A percentile compares a stretch with the other conserved stretches of the same genome.
phyloP scores from a whole-genome alignment of 306 rosid species.

The Quercus berberidifolia region DNA sequence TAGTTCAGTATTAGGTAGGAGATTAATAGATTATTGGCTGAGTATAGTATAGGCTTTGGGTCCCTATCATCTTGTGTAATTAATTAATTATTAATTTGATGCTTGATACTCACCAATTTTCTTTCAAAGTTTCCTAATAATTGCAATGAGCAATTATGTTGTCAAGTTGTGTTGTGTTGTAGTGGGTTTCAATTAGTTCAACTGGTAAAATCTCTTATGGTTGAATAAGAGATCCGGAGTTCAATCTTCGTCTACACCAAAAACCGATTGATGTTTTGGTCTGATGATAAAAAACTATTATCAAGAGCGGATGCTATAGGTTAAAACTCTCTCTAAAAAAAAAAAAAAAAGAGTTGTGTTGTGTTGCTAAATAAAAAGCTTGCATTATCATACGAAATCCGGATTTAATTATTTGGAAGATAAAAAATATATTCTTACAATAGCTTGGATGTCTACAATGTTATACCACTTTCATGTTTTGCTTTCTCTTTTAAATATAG shows the following conservation, averaged over 20 bases:
- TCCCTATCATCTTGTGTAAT: not conserved
- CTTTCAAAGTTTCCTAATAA: not conserved
- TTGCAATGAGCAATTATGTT: not conserved
- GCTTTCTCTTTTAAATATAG: too few species aligned
- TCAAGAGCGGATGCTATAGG: accelerated
- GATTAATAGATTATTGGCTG: not conserved
- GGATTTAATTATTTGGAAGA: too few species aligned
- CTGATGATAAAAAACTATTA: too few species aligned
- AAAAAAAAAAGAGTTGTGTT: not conserved
- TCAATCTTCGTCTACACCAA: too few species aligned
- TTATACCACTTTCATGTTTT: too few species aligned
- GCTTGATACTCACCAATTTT: not conserved
- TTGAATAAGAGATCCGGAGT: too few species aligned
- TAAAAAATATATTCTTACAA: too few species aligned
- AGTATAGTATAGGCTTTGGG: not conserved
- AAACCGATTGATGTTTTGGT: too few species aligned
- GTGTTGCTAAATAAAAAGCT: not conserved
- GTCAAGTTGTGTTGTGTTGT: not conserved
- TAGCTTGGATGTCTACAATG: too few species aligned
- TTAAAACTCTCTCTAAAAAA: too few species aligned
- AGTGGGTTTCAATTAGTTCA: too few species aligned
- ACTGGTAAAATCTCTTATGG: accelerated
- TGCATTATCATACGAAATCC: not conserved
- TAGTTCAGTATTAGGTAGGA: not conserved
- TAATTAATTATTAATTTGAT: not conserved